These are phyloP conservation scores for Pelargonium myrrhifolium DNA, from an alignment of 441 rosid genomes.

Conservation along the genomic window DNA sequence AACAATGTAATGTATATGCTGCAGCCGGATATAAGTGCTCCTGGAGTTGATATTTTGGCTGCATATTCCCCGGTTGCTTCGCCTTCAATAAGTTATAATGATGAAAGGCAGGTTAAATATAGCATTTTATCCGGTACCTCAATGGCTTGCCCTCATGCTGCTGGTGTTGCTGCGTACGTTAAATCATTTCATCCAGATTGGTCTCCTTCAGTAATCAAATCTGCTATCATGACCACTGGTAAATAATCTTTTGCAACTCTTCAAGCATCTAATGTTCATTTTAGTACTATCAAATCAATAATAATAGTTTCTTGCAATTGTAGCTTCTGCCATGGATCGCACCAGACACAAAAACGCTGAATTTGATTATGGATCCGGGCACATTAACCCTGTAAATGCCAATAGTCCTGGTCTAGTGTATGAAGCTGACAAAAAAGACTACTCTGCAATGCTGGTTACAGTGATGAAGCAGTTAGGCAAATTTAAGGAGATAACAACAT, in stretches of 20 bases:
- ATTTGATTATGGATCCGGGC: slow-evolving; percentile 42
- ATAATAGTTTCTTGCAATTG: neutral
- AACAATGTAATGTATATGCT: slow-evolving; percentile 17
- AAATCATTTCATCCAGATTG: slow-evolving; percentile 41
- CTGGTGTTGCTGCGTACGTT: slow-evolving; percentile 48
- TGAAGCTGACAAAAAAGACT: slow-evolving; percentile 27
- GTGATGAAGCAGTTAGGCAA: neutral
- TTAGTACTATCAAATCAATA: too few relatives aligned
- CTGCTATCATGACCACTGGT: slow-evolving; percentile 66
- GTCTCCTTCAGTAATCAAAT: slow-evolving; percentile 53
- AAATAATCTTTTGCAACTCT: neutral
- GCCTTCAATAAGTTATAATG: neutral
- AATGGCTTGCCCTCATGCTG: slow-evolving; percentile 52
- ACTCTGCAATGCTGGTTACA: slow-evolving; percentile 29
- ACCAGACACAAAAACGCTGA: slow-evolving; percentile 22
- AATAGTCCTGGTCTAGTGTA: slow-evolving; percentile 42
- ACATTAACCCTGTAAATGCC: slow-evolving; percentile 32
- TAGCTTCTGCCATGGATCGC: slow-evolving; percentile 34
- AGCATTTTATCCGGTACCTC: neutral
- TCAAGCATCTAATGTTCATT: neutral
- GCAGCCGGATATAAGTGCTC: slow-evolving; percentile 14
- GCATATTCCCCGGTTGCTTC: neutral
- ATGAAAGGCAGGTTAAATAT: neutral
- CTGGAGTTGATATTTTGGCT: slow-evolving; percentile 13
- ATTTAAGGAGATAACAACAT: slow-evolving; percentile 30